phyloP scores from a whole-genome alignment of 495 filamentous ascomycete genomes.

The Podospora fimiseda region DNA sequence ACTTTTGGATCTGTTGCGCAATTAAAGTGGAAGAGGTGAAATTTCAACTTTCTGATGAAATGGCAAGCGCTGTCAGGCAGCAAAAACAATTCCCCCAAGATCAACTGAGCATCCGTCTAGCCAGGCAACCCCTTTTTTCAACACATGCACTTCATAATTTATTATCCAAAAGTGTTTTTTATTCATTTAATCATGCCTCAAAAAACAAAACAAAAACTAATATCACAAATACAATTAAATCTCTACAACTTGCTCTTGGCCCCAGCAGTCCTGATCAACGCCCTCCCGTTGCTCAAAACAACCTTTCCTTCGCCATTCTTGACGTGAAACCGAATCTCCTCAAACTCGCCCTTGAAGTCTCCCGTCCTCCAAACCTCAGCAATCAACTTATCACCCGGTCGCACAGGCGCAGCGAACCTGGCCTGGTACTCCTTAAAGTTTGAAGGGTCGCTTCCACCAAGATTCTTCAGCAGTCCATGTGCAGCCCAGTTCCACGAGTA shows the following conservation, averaged over 20 bases:
- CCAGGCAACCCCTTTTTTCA: no score
- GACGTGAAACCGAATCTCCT: slow-evolving; percentile 75
- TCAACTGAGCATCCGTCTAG: no score
- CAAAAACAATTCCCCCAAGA: no score
- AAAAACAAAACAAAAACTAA: no score
- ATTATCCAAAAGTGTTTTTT: not conserved
- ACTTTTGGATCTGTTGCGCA: no score
- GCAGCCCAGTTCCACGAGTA: slow-evolving; percentile 76
- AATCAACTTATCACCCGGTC: slow-evolving; percentile 64
- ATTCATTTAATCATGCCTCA: not conserved
- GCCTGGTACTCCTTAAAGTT: slow-evolving; percentile 85
- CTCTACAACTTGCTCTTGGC: slow-evolving; percentile 59
- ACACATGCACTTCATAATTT: no score
- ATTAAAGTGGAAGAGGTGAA: no score
- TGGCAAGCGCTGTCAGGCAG: no score
- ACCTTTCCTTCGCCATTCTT: slow-evolving; percentile 67
- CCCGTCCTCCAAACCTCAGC: slow-evolving; percentile 62
- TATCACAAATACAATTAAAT: not conserved
- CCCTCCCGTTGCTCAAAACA: slow-evolving; percentile 75
- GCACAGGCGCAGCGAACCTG: slow-evolving; percentile 76
- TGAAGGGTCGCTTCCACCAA: slow-evolving; percentile 69
- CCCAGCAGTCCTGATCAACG: slow-evolving; percentile 60
- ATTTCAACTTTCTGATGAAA: no score
- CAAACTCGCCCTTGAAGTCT: slow-evolving; percentile 60
- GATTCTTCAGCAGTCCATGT: slow-evolving; percentile 64